Evolutionary conservation across 768 basidiomycete species (phyloP), one percentile per base, ranked within the genome.

Genomic region (Phanerodontia chrysosporium): DNA sequence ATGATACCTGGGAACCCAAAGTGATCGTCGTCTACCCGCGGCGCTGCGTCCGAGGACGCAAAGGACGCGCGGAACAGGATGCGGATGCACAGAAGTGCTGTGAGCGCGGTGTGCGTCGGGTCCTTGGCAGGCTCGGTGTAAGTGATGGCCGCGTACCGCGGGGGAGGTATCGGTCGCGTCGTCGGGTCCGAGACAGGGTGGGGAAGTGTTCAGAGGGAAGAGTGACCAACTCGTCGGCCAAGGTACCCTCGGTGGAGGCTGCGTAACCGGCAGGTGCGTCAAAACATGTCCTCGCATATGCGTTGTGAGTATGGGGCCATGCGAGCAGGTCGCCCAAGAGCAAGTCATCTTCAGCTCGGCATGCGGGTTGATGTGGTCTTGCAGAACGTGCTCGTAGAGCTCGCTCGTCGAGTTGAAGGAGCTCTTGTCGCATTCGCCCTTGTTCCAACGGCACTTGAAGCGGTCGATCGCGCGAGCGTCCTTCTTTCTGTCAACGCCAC

Each of bases 1-100:
- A 91, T 75, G 22, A 91, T 55, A 0, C 89, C 92, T 5, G 95
- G 95, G 70, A 96, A 92, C 0, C 94, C 94, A 71, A 95, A 96
- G 62, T 91, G 89, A 58, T 95, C 92, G 22, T 82, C 87, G 67
- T 91, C 88, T 2, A 79, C 85, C 27, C 89, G 80, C 30, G 90
- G 89, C 4, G 81, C 81, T 1, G 76, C 70, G 62, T 90, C 90
- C 8, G 78, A 76, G 6, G 87, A 83, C 21, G 87, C 86, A 66
- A 92, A 92, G 1, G 93, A 83, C 4, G 84, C 82, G 46, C 90
- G 81, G 70, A 92, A 95, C 21, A 96, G 78, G 58, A 93, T 85
- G 9, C 95, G 89, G 49, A 95, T 81, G 60, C 91, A 84, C 24
- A 95, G 81, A 16, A 95, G 74, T 2, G 94, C 88, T 0, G 91